Evolutionary conservation across 257 asterid genomes (phyloP).

Genomic region (Fraxinus quadrangulata): DNA sequence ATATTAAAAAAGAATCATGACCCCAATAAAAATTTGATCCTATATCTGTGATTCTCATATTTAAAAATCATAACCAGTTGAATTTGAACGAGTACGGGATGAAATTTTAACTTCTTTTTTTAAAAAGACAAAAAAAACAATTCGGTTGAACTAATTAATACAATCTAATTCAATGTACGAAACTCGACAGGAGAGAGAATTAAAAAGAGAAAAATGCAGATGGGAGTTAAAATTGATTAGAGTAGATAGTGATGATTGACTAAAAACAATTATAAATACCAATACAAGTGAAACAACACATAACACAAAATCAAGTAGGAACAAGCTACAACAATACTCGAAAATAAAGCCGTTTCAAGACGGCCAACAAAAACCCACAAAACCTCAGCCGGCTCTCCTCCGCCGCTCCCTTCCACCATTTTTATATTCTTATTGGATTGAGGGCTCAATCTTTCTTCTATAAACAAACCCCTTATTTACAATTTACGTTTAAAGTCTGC

Average conservation of each 20-base stretch:
- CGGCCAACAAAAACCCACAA: conserved; percentile 40
- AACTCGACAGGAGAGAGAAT: conserved; percentile 15
- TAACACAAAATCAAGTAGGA: conserved; percentile 21
- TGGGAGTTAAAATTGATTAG: conserved; percentile 39
- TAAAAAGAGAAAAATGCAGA: conserved; percentile 38
- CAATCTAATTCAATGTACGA: no score
- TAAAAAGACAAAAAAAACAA: no score
- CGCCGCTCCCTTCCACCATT: not conserved
- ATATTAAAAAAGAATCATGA: no score
- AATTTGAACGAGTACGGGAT: no score
- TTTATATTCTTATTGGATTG: conserved; percentile 12
- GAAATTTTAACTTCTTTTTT: no score
- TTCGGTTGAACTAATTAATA: no score
- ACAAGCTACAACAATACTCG: conserved; percentile 5
- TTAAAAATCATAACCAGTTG: no score
- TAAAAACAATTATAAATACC: conserved; percentile 22
- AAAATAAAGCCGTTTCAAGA: conserved; percentile 43
- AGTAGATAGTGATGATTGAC: conserved; percentile 30
- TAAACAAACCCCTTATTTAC: conserved; percentile 17
- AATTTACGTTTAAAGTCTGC: not conserved
- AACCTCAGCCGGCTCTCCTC: conserved; percentile 39
- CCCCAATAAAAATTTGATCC: no score
- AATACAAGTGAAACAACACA: conserved; percentile 35
- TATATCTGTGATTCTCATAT: no score
- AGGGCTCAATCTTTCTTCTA: conserved; percentile 3